A percentile compares a stretch with the other conserved stretches of the same genome.
Evolutionary conservation across 2,329 filamentous ascomycete species (phyloP).

Genomic region (Bipolaris bicolor): DNA sequence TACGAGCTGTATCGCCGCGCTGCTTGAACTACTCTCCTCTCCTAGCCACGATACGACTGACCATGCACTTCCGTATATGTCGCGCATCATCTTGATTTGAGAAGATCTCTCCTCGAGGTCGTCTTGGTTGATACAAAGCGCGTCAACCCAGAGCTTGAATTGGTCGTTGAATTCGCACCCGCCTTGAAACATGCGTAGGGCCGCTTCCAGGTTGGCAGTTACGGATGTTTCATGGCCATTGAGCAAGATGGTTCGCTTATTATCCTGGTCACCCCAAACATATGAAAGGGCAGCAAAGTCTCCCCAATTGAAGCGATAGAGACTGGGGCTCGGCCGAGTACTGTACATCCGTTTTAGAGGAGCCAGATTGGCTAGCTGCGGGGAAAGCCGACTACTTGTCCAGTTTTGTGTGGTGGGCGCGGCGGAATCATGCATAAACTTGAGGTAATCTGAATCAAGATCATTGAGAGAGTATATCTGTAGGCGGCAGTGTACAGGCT

Average conservation of each 20-base stretch:
- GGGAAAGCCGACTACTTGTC: neutral
- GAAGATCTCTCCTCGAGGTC: neutral
- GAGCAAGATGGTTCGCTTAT: neutral
- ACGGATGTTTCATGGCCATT: neutral
- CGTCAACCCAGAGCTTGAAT: slow-evolving; percentile 1
- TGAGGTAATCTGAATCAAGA: neutral
- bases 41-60: slow-evolving; percentile 1
- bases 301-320: slow-evolving; percentile 1
- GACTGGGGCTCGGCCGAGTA: neutral
- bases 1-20: neutral
- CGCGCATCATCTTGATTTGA: slow-evolving; percentile 1
- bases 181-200: neutral
- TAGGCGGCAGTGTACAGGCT: neutral
- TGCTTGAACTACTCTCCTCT: neutral
- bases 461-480: neutral
- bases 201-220: neutral
- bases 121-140: slow-evolving; percentile 1
- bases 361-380: neutral
- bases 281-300: neutral
- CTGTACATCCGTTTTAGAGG: neutral
- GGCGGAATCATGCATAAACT: neutral
- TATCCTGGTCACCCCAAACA: neutral
- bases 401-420: neutral
- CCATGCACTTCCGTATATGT: slow-evolving; percentile 1
- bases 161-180: neutral